Evolutionary conservation across 768 basidiomycete genomes (phyloP), one percentile per base, ranked within the genome.

Genomic region (Strobilomyces dryophilus): DNA sequence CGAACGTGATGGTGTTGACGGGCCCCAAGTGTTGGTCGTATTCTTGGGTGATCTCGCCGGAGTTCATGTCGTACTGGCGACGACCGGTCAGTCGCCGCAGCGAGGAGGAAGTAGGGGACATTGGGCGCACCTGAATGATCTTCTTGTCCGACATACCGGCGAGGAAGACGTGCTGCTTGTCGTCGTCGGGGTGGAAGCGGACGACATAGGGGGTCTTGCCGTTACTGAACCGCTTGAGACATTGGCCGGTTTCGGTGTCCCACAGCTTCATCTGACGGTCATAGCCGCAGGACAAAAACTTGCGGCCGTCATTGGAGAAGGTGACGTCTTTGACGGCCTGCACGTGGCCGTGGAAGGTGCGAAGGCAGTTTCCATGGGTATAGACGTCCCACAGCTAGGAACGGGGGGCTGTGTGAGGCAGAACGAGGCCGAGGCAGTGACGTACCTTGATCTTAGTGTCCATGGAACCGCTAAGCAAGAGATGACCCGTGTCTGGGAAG

Each of bases 81-180:
- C 34, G 26, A 35, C 31, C 8, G 47, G 45, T 59, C 21, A 60
- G 52, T 9, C 32, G 37, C 40, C 9, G 48, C 14, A 8, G 21
- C 9, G 14, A 34, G 15, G 14, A 34, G 15, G 34, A 26, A 39
- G 46, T 35, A 24, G 29, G n/a, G 24, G 31, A 52, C 35, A 47
- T 17, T 36, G 17, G 36, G 41, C 79, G 53, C 64, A 93, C 95
- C 80, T 98, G 95, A 36, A 98, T 91, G 59, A 99, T 97, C 73
- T 98, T 98, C 76, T 98, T 98, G 74, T 98, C 95, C 37, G 88
- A 90, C 97, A 98, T 99, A 55, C 97, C 97, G 45, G 95, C 95
- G 43, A 98, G 76, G 76, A 98, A 98, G 47, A 95, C 87, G 66
- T 97, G 76, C 66, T 98, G 94, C 69, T 98, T 98, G 63, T 98